Percentiles rank a stretch among this genome's conserved stretches.
phyloP scores from a whole-genome alignment of 2,329 filamentous ascomycete species.

The Basipetospora chlamydospora region DNA sequence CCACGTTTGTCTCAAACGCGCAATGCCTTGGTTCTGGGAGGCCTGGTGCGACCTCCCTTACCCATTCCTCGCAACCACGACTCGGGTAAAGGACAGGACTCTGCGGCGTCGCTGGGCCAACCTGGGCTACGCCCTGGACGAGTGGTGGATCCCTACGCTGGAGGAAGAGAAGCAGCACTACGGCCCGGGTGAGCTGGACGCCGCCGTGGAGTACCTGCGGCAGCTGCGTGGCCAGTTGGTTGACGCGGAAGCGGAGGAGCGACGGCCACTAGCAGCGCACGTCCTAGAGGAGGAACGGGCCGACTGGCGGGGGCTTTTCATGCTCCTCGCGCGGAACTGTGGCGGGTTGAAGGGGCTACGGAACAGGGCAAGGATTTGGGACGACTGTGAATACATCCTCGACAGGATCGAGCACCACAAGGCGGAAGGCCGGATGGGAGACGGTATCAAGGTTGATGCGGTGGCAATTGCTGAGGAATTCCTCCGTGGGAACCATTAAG shows the following conservation, averaged over 20 bases:
- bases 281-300: not conserved
- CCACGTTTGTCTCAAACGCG: not conserved
- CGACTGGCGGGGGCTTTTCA: not conserved
- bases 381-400: not conserved
- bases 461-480: too few relatives aligned
- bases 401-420: not conserved
- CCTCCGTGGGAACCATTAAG: too few relatives aligned
- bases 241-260: not conserved
- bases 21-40: conserved; percentile 10
- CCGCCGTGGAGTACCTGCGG: not conserved
- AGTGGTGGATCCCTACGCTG: not conserved
- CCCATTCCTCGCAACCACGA: conserved; percentile 4
- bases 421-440: not conserved
- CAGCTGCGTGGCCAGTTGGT: too few relatives aligned
- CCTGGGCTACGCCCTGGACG: not conserved
- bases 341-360: not conserved
- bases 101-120: not conserved
- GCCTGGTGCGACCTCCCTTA: conserved; percentile 8
- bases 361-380: not conserved
- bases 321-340: not conserved
- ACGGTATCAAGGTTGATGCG: not conserved
- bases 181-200: not conserved
- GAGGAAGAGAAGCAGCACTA: not conserved
- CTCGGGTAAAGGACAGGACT: conserved; percentile 1
- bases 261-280: not conserved